Evolutionary conservation across 495 filamentous ascomycete species (phyloP).

Genomic region (Glutinoglossum americanum): DNA sequence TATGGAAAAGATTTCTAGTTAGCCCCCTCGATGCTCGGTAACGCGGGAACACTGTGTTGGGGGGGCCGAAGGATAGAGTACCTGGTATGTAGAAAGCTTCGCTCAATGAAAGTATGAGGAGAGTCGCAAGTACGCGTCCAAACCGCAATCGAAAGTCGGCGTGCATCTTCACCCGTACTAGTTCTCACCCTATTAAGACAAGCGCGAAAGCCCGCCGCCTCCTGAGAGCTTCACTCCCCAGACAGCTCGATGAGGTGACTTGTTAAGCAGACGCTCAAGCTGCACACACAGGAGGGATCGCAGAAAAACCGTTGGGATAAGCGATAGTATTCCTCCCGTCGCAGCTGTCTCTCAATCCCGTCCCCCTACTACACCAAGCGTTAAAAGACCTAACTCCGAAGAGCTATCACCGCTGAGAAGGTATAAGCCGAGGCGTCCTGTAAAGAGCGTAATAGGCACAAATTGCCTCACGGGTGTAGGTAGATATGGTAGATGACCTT

Average conservation of each 20-base stretch:
- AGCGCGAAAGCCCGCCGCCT: neutral
- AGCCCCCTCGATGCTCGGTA: neutral
- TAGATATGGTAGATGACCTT: neutral
- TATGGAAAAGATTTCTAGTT: constrained; percentile 6
- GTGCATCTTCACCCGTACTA: constrained; percentile 8
- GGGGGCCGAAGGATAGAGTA: constrained; percentile 14
- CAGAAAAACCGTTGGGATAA: neutral
- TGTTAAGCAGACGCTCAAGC: neutral
- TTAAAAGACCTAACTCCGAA: neutral
- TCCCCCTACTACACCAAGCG: neutral
- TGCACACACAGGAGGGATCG: neutral
- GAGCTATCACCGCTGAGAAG: neutral
- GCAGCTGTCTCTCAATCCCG: neutral
- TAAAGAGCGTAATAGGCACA: constrained; percentile 5
- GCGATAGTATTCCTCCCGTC: neutral
- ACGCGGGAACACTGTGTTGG: neutral
- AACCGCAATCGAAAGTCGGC: constrained; percentile 15
- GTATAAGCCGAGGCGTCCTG: neutral
- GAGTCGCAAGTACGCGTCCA: constrained; percentile 14
- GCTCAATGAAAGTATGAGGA: constrained; percentile 22
- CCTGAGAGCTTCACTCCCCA: neutral
- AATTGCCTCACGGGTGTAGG: neutral
- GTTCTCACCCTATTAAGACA: neutral
- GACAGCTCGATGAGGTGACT: neutral
- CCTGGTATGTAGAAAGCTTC: constrained; percentile 65